A percentile compares a stretch with the other conserved stretches of the same genome.
Conservation (phyloP, 2,329 filamentous ascomycete genomes). For the Fusarium sarcochroum region DNA sequence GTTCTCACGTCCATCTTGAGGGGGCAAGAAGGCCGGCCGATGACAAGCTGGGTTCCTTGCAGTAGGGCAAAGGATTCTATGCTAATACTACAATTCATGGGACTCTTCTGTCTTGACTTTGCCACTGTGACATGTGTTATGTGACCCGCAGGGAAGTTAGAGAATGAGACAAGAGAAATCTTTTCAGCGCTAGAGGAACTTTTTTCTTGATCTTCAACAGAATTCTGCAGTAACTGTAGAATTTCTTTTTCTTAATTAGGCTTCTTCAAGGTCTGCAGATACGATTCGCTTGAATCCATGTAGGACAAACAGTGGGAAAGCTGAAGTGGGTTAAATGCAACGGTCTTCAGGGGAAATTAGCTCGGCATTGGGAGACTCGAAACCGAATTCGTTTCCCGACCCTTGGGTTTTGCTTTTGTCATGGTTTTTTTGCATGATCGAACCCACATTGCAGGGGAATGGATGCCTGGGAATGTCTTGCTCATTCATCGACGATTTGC, state of each 20-base stretch:
- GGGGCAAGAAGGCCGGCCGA: not conserved
- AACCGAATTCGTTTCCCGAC: not conserved
- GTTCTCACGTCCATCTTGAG: not conserved
- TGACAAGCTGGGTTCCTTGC: not conserved
- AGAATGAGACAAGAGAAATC: not conserved
- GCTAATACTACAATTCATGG: too few species aligned
- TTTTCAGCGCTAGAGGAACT: not conserved
- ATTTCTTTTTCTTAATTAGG: not conserved
- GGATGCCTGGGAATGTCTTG: not conserved
- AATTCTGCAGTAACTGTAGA: not conserved
- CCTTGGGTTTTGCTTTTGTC: conserved; percentile 3
- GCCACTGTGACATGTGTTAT: not conserved
- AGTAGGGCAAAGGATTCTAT: not conserved
- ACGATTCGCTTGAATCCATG: not conserved
- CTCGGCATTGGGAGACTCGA: not conserved
- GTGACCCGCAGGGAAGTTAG: not conserved
- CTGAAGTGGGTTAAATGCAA: not conserved
- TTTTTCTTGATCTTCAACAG: not conserved
- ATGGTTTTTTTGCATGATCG: not conserved
- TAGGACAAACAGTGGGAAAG: not conserved
- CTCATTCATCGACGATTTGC: too few species aligned
- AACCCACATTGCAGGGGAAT: not conserved
- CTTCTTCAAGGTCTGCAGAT: not conserved
- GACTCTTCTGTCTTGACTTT: not conserved
- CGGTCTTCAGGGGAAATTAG: not conserved